Evolutionary conservation across 306 rosid species (phyloP).

Genomic region (Quercus suber): DNA sequence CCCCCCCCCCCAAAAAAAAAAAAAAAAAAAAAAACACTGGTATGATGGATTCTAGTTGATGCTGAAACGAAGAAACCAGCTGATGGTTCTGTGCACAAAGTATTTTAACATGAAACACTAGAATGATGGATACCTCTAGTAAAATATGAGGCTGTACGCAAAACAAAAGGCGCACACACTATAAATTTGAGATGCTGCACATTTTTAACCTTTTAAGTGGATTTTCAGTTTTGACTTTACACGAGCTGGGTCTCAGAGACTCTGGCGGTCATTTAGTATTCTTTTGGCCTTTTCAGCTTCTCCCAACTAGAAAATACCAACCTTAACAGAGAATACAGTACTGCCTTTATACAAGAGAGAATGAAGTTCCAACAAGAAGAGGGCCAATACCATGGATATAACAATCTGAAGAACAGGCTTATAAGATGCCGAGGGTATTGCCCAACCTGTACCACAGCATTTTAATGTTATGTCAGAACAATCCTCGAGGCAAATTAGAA

Average conservation of each 20-base stretch:
- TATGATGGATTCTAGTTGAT: too few species aligned
- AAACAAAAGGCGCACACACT: background rate
- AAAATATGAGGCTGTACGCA: background rate
- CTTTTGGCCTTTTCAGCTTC: constrained; percentile 44
- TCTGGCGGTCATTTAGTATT: constrained; percentile 14
- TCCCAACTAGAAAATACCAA: constrained; percentile 58
- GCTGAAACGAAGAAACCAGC: too few species aligned
- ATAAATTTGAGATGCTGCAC: background rate
- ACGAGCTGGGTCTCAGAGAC: background rate
- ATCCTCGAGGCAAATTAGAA: background rate
- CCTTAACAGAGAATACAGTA: constrained; percentile 52
- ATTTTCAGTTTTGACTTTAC: background rate
- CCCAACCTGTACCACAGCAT: constrained; percentile 64
- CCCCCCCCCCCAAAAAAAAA: too few species aligned
- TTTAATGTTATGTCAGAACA: background rate
- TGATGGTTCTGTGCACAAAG: background rate
- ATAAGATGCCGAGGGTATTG: constrained; percentile 89
- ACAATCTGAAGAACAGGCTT: constrained; percentile 87
- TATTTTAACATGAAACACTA: background rate
- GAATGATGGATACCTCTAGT: background rate
- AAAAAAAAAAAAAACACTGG: too few species aligned
- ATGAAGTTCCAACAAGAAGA: constrained; percentile 90
- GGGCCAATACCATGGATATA: constrained; percentile 99
- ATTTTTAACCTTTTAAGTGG: background rate
- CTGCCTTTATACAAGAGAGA: constrained; percentile 48